Conservation (phyloP, 805 yeast species). For the Kodamaea kaohsiungensis region DNA sequence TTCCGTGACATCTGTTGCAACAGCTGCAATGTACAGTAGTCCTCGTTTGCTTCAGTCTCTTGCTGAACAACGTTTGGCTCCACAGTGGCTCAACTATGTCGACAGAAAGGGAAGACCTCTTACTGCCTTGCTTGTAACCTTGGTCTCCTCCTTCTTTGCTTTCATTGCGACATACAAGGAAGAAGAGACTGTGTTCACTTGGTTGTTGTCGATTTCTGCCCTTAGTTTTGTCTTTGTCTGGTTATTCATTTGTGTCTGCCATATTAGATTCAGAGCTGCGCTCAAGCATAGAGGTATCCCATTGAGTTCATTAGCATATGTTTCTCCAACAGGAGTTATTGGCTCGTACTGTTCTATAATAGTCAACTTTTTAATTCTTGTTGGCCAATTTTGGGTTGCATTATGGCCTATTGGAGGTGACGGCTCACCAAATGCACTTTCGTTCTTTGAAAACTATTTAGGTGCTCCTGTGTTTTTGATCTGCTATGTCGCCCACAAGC, state of each 20-base stretch:
- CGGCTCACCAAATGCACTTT: constrained; percentile 21
- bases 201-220: constrained; percentile 32
- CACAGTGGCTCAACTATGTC: constrained; percentile 26
- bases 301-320: constrained; percentile 24
- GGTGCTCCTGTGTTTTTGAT: constrained; percentile 24
- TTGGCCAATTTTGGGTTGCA: constrained; percentile 32
- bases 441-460: constrained; percentile 29
- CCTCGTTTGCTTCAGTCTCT: constrained; percentile 27
- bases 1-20: constrained; percentile 33
- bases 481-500: constrained; percentile 26
- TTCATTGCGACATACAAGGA: constrained; percentile 33
- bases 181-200: constrained; percentile 29
- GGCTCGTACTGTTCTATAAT: constrained; percentile 26
- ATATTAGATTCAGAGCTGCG: constrained; percentile 31
- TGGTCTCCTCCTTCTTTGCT: constrained; percentile 23
- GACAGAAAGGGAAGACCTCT: constrained; percentile 31
- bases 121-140: constrained; percentile 27
- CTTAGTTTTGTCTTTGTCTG: constrained; percentile 27
- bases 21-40: constrained; percentile 32
- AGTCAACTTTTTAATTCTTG: constrained; percentile 25
- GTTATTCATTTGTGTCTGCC: constrained; percentile 28
- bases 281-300: constrained; percentile 24
- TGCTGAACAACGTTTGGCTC: constrained; percentile 31
- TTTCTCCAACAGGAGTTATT: constrained; percentile 25
- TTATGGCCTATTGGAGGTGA: constrained; percentile 21